Evolutionary conservation across 2,329 filamentous ascomycete species (phyloP).

Genomic region (Metarhizium humberi): DNA sequence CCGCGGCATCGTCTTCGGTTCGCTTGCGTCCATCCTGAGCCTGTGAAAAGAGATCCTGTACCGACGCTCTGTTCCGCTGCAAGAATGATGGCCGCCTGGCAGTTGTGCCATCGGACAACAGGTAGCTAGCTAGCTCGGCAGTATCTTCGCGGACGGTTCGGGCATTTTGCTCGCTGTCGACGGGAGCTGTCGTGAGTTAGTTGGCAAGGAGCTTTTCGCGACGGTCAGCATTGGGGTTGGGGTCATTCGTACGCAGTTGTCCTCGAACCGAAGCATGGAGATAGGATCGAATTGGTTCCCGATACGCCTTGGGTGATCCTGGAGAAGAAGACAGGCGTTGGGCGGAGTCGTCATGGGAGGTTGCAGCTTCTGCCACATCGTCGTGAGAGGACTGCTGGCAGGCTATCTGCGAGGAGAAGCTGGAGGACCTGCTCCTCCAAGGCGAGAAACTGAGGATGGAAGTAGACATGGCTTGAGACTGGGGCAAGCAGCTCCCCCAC

Average conservation of each 20-base stretch:
- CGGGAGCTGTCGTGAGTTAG: constrained; percentile 28
- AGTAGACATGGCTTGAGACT: constrained; percentile 31
- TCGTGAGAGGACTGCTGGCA: constrained; percentile 15
- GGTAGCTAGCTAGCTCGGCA: constrained; percentile 75
- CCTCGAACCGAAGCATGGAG: constrained; percentile 57
- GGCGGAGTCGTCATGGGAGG: constrained; percentile 10
- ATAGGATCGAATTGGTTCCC: constrained; percentile 63
- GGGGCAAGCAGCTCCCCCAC: neutral
- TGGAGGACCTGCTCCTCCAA: constrained; percentile 35
- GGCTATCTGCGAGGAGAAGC: constrained; percentile 24
- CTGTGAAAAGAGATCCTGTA: constrained; percentile 17
- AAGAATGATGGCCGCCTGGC: constrained; percentile 37
- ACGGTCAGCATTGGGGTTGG: constrained; percentile 7
- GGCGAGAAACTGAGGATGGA: constrained; percentile 36
- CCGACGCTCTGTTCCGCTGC: constrained; percentile 21
- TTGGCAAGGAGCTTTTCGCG: neutral
- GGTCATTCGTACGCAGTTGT: constrained; percentile 35
- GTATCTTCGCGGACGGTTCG: constrained; percentile 78
- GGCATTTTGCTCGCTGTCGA: constrained; percentile 66
- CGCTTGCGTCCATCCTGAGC: constrained; percentile 14
- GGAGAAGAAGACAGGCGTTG: constrained; percentile 30
- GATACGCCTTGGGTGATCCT: constrained; percentile 30
- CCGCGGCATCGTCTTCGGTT: constrained; percentile 14
- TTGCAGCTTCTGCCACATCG: constrained; percentile 17
- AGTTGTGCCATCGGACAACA: constrained; percentile 55